Conservation (phyloP, 371 early-diverging fungal genomes). For the Smittium culicis region DNA sequence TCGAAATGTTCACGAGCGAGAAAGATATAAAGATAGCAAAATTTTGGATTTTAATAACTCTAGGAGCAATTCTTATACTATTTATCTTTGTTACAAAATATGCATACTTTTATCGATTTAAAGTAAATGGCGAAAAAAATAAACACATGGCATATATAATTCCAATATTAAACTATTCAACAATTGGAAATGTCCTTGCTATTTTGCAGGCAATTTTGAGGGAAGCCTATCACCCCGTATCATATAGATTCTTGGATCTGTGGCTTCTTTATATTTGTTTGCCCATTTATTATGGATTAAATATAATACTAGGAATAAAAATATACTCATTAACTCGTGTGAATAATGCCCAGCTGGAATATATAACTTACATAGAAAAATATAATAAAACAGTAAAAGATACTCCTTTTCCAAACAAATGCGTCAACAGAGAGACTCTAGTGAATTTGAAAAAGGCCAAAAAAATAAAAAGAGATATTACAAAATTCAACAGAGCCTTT, state of each 20-base stretch:
- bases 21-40: background rate
- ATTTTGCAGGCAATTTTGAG: background rate
- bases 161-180: background rate
- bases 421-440: background rate
- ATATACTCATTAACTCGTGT: background rate
- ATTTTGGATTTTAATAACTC: background rate
- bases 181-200: background rate
- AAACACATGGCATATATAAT: background rate
- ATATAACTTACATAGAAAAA: background rate
- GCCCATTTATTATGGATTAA: background rate
- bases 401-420: background rate
- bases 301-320: background rate
- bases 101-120: background rate
- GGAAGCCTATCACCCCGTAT: constrained; percentile 1
- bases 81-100: background rate
- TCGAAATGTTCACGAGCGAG: background rate
- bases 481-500: background rate
- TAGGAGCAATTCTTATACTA: background rate
- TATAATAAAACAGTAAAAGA: background rate
- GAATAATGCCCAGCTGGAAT: background rate
- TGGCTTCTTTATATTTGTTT: constrained; percentile 2
- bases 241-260: background rate
- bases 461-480: background rate
- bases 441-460: background rate
- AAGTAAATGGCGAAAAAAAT: background rate